A percentile compares a stretch with the other conserved stretches of the same genome.
phyloP scores from a whole-genome alignment of 1,284 basidiomycete species.

The Acaromyces ingoldii region DNA sequence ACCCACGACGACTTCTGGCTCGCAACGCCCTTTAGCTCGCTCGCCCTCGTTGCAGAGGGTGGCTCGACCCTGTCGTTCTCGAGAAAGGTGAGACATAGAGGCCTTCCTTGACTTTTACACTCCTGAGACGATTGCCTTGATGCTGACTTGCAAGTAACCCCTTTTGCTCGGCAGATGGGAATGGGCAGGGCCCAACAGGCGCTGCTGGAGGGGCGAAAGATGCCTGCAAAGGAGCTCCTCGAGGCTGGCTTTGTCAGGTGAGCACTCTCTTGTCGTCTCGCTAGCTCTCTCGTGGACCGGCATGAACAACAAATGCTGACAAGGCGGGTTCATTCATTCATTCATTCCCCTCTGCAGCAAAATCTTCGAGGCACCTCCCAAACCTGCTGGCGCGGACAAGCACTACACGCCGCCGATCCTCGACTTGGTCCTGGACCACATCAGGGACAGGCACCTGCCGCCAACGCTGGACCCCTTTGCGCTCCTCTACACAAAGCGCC shows the following conservation, averaged over 20 bases:
- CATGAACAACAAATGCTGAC: neutral
- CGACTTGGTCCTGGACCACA: constrained; percentile 17
- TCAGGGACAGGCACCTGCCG: constrained; percentile 20
- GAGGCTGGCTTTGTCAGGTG: constrained; percentile 30
- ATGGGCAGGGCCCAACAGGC: constrained; percentile 30
- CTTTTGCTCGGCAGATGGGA: constrained; percentile 26
- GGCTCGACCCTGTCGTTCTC: constrained; percentile 13
- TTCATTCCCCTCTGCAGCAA: neutral
- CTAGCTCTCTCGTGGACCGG: neutral
- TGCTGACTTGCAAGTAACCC: neutral
- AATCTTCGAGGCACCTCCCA: constrained; percentile 18
- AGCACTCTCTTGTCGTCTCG: neutral
- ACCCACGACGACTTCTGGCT: constrained; percentile 34
- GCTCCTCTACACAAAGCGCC: constrained; percentile 29
- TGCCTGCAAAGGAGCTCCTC: constrained; percentile 22
- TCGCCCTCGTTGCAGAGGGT: constrained; percentile 30
- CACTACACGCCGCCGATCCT: constrained; percentile 17
- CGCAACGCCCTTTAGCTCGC: constrained; percentile 29
- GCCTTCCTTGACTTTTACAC: neutral
- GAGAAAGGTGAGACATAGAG: neutral
- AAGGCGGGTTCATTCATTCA: no score
- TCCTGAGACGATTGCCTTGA: neutral
- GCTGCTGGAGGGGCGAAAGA: constrained; percentile 24
- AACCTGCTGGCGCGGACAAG: constrained; percentile 5
- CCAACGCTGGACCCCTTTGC: constrained; percentile 25